A percentile compares a stretch with the other conserved stretches of the same genome.
These are phyloP conservation scores for Saccharomycopsis lassenensis DNA, from an alignment of 805 yeast genomes.

Conservation along the genomic window DNA sequence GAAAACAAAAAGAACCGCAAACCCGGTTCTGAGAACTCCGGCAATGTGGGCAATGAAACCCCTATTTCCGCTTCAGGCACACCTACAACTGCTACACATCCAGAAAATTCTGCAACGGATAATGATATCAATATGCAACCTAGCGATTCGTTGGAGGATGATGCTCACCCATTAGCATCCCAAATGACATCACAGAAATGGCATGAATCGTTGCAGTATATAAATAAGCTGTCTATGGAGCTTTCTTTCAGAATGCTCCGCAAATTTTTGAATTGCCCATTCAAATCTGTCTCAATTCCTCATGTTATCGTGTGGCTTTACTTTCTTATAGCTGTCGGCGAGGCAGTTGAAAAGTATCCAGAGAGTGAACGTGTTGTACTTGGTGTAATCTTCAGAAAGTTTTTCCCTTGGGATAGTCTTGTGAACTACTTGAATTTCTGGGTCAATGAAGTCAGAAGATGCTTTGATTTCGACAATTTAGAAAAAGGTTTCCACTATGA, in stretches of 20 bases:
- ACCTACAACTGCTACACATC: not conserved
- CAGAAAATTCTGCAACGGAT: not conserved
- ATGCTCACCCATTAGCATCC: constrained; percentile 20
- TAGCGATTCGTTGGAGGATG: constrained; percentile 15
- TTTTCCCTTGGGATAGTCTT: constrained; percentile 61
- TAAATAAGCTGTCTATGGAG: constrained; percentile 56
- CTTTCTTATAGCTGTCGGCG: constrained; percentile 54
- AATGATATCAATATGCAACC: constrained; percentile 2
- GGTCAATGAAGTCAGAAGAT: constrained; percentile 19
- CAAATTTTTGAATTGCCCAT: constrained; percentile 60
- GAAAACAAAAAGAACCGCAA: constrained; percentile 45
- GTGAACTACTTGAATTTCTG: constrained; percentile 47
- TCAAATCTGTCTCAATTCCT: constrained; percentile 52
- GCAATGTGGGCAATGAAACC: constrained; percentile 14
- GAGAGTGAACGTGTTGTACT: constrained; percentile 34
- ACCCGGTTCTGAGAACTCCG: constrained; percentile 16
- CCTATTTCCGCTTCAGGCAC: constrained; percentile 4
- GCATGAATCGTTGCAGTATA: constrained; percentile 43
- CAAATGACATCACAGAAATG: constrained; percentile 33
- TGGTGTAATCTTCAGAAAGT: constrained; percentile 38
- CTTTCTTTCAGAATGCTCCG: constrained; percentile 57
- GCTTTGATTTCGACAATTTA: constrained; percentile 18
- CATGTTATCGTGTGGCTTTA: constrained; percentile 73
- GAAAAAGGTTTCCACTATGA: constrained; percentile 11
- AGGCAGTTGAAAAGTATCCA: constrained; percentile 38